Evolutionary conservation across 169 alveolate species (phyloP).

Genomic region (Plasmodium malariae): DNA sequence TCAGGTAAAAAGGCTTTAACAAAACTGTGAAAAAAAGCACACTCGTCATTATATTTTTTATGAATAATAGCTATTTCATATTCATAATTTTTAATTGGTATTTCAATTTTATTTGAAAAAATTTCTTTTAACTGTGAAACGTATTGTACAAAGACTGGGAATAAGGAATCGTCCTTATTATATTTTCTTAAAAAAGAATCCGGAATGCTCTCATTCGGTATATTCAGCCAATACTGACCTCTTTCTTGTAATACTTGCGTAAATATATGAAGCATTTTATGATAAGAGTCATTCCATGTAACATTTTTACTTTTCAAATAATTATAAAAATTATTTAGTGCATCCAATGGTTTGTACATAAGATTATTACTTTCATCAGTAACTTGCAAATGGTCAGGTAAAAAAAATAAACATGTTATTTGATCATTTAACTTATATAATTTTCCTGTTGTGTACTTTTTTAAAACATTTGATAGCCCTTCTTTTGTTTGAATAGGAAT

Average conservation of each 20-base stretch:
- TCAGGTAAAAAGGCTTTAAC: constrained; percentile 26
- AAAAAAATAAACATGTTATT: constrained; percentile 46
- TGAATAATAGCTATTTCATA: constrained; percentile 31
- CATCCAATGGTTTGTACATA: constrained; percentile 66
- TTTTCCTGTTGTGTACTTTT: constrained; percentile 7
- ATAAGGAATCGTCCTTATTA: constrained; percentile 58
- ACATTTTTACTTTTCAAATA: constrained; percentile 37
- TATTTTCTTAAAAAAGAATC: constrained; percentile 59
- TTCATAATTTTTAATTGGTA: neutral
- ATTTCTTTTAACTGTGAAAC: constrained; percentile 17
- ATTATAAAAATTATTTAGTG: constrained; percentile 23
- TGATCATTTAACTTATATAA: constrained; percentile 28
- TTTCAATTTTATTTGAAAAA: constrained; percentile 27
- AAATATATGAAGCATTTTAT: constrained; percentile 23
- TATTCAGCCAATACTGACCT: constrained; percentile 38
- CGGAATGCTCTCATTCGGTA: constrained; percentile 47
- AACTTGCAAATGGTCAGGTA: constrained; percentile 35
- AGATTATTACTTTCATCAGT: neutral
- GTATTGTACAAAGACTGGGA: constrained; percentile 47
- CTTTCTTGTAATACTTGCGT: constrained; percentile 67
- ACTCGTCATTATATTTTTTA: constrained; percentile 36
- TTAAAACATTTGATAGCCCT: constrained; percentile 11
- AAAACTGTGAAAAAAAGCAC: constrained; percentile 27
- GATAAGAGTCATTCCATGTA: constrained; percentile 35
- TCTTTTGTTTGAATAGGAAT: constrained; percentile 80